Evolutionary conservation across 2,329 filamentous ascomycete species (phyloP).

Genomic region (Hypoxylon sp.): DNA sequence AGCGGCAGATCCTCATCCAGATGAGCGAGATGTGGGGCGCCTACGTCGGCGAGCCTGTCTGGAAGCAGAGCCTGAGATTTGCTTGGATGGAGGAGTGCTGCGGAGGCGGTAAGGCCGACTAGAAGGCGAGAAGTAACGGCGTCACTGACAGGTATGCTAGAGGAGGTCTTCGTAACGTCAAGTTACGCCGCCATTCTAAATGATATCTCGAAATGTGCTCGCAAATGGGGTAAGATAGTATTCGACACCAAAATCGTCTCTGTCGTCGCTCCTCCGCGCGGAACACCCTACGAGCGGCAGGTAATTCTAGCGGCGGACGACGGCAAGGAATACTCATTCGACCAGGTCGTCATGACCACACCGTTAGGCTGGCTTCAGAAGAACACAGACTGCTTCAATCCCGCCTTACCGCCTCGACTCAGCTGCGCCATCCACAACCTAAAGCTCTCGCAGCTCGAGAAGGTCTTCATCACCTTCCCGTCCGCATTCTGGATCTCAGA

Average conservation of each 20-base stretch:
- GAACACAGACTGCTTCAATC: conserved; percentile 59
- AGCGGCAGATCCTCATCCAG: conserved; percentile 63
- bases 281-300: conserved; percentile 42
- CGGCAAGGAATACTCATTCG: conserved; percentile 56
- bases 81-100: conserved; percentile 76
- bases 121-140: background rate
- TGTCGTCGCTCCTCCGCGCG: conserved; percentile 50
- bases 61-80: conserved; percentile 71
- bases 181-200: conserved; percentile 70
- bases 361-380: conserved; percentile 67
- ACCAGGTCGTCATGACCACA: conserved; percentile 65
- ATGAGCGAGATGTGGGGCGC: conserved; percentile 72
- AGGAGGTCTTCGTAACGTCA: conserved; percentile 72
- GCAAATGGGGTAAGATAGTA: conserved; percentile 61
- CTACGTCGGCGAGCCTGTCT: conserved; percentile 71
- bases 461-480: conserved; percentile 48
- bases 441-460: conserved; percentile 47
- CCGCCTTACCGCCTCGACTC: conserved; percentile 57
- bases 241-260: conserved; percentile 59
- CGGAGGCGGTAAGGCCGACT: conserved; percentile 62
- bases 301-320: conserved; percentile 59
- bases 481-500: conserved; percentile 45
- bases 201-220: conserved; percentile 62
- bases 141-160: conserved; percentile 48
- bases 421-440: conserved; percentile 58